A percentile compares a stretch with the other conserved stretches of the same genome.
phyloP scores from a whole-genome alignment of 805 yeast species.

The Candida tammaniensis region DNA sequence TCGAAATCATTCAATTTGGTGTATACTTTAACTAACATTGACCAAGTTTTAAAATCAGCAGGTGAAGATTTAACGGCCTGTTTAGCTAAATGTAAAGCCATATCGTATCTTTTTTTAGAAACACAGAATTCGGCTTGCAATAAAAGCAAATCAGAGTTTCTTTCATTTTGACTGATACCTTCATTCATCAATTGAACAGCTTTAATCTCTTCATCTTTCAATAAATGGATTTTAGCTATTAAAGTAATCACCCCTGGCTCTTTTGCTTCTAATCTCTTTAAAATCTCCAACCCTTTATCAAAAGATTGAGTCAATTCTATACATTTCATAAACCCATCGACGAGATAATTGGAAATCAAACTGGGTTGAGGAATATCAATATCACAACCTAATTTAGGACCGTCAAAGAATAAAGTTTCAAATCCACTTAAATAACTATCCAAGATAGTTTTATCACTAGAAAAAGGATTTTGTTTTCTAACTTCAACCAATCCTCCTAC shows the following conservation, averaged over 20 bases:
- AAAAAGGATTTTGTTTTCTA: constrained; percentile 76
- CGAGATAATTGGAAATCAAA: constrained; percentile 61
- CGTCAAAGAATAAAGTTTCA: constrained; percentile 62
- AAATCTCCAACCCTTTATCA: constrained; percentile 57
- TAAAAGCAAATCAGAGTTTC: constrained; percentile 54
- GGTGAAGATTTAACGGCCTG: constrained; percentile 72
- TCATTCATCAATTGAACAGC: constrained; percentile 53
- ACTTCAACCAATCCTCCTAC: constrained; percentile 73
- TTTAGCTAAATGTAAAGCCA: constrained; percentile 58
- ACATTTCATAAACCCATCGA: constrained; percentile 68
- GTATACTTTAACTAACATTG: constrained; percentile 60
- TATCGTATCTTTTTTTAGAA: constrained; percentile 49
- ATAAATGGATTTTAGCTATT: constrained; percentile 50
- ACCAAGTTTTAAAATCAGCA: constrained; percentile 75
- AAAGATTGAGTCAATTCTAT: constrained; percentile 64
- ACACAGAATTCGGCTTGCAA: constrained; percentile 59
- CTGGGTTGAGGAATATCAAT: constrained; percentile 71
- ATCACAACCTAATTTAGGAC: constrained; percentile 61
- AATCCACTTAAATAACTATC: constrained; percentile 58
- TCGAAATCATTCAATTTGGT: constrained; percentile 64
- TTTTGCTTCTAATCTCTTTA: constrained; percentile 46
- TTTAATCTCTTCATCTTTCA: constrained; percentile 57
- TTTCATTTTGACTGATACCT: constrained; percentile 47
- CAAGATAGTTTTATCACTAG: constrained; percentile 34
- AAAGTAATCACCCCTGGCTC: constrained; percentile 61